Conservation (phyloP, 1,284 basidiomycete species). For the Puccinia brachypodii region DNA sequence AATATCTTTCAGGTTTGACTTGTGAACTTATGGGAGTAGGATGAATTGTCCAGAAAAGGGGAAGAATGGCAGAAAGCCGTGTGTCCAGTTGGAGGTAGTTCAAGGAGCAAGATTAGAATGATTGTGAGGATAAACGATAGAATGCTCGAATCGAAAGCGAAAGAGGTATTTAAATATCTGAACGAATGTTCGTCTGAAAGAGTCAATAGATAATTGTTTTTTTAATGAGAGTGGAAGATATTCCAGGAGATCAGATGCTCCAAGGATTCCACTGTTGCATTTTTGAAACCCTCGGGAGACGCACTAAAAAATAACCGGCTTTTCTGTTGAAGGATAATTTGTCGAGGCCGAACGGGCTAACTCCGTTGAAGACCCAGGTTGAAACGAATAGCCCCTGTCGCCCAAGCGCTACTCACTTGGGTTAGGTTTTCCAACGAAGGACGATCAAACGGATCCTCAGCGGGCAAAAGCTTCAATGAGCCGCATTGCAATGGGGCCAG, state of each 20-base stretch:
- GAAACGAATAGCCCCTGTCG: too few relatives aligned
- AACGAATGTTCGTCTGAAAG: neutral
- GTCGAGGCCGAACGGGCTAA: too few relatives aligned
- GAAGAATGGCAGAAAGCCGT: neutral
- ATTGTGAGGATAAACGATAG: neutral
- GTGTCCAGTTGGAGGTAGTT: neutral
- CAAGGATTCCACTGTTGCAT: neutral
- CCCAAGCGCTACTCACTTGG: too few relatives aligned
- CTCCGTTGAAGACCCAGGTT: too few relatives aligned
- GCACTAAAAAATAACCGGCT: too few relatives aligned
- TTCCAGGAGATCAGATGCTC: neutral
- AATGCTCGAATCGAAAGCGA: neutral
- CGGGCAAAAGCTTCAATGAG: too few relatives aligned
- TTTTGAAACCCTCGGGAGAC: too few relatives aligned
- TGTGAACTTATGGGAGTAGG: neutral
- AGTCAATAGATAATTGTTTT: neutral
- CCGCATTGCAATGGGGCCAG: too few relatives aligned
- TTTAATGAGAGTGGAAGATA: neutral
- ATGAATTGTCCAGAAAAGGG: neutral
- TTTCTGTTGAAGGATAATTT: too few relatives aligned
- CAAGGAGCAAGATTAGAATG: neutral
- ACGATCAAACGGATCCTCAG: too few relatives aligned
- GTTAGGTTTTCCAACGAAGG: too few relatives aligned
- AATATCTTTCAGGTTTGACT: neutral
- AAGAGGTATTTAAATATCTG: neutral